phyloP scores from a whole-genome alignment of 2,329 filamentous ascomycete genomes.

The Ceratocystis variospora region DNA sequence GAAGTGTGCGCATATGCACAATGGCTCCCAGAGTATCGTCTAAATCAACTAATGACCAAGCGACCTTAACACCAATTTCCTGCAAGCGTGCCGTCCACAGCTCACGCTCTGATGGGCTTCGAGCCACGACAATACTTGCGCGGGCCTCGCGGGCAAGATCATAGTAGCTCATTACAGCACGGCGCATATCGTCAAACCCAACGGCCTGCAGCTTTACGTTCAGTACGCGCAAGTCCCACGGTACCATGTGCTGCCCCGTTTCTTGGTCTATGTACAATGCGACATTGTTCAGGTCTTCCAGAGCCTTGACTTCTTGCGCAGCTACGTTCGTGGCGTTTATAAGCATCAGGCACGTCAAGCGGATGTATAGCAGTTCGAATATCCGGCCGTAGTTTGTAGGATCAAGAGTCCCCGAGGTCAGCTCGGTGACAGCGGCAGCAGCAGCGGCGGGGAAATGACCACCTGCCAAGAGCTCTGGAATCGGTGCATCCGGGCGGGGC shows the following conservation, averaged over 20 bases:
- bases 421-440: constrained; percentile 47
- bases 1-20: constrained; percentile 53
- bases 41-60: constrained; percentile 64
- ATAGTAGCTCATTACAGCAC: constrained; percentile 81
- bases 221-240: constrained; percentile 75
- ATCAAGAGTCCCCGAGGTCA: constrained; percentile 39
- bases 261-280: constrained; percentile 42
- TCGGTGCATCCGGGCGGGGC: constrained; percentile 47
- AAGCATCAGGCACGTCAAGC: constrained; percentile 68
- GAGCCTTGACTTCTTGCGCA: constrained; percentile 49
- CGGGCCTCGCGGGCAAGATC: constrained; percentile 72
- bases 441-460: constrained; percentile 76
- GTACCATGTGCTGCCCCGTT: constrained; percentile 52
- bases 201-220: constrained; percentile 73
- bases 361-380: constrained; percentile 65
- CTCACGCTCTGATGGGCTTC: constrained; percentile 39
- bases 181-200: constrained; percentile 69
- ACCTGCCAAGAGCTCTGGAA: constrained; percentile 51
- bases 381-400: constrained; percentile 51
- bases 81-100: constrained; percentile 59
- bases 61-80: constrained; percentile 59
- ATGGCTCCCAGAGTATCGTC: constrained; percentile 71
- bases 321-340: constrained; percentile 59
- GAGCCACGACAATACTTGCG: constrained; percentile 36
- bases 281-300: constrained; percentile 46